Evolutionary conservation across 2,329 filamentous ascomycete species (phyloP).

Genomic region (Didymella segeticola): DNA sequence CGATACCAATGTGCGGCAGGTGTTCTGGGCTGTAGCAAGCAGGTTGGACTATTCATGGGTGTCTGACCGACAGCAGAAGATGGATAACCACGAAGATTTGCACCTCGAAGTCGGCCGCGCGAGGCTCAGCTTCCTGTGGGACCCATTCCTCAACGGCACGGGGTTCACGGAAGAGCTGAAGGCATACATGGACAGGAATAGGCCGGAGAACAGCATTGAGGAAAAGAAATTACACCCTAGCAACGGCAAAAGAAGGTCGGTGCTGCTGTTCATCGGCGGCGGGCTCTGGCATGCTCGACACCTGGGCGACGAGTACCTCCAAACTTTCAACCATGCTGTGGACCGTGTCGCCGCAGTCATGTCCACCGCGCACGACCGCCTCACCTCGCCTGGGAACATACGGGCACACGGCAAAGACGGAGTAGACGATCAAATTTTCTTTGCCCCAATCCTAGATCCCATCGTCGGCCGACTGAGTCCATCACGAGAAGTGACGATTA

Average conservation of each 20-base stretch:
- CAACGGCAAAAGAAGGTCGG: constrained; percentile 36
- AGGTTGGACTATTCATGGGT: constrained; percentile 52
- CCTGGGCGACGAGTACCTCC: constrained; percentile 54
- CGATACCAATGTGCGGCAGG: constrained; percentile 65
- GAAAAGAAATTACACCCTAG: not conserved
- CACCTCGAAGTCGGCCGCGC: constrained; percentile 55
- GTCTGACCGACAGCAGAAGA: constrained; percentile 38
- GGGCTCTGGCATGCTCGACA: constrained; percentile 64
- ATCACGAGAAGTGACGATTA: constrained; percentile 53
- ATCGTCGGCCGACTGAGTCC: constrained; percentile 54
- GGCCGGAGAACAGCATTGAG: constrained; percentile 4
- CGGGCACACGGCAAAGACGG: constrained; percentile 17
- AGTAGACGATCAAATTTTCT: constrained; percentile 45
- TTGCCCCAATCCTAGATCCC: constrained; percentile 58
- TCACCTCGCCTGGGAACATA: constrained; percentile 9
- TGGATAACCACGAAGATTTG: constrained; percentile 51
- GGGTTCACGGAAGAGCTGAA: constrained; percentile 52
- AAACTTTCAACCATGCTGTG: constrained; percentile 56
- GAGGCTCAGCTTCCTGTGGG: constrained; percentile 65
- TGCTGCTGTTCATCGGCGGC: constrained; percentile 60
- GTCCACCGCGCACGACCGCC: constrained; percentile 10
- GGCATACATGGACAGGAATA: constrained; percentile 37
- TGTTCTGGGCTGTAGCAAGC: constrained; percentile 65
- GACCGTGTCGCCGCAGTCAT: constrained; percentile 47
- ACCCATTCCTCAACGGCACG: constrained; percentile 66